phyloP scores from a whole-genome alignment of 2,329 filamentous ascomycete species.

The Podosphaera xanthii region DNA sequence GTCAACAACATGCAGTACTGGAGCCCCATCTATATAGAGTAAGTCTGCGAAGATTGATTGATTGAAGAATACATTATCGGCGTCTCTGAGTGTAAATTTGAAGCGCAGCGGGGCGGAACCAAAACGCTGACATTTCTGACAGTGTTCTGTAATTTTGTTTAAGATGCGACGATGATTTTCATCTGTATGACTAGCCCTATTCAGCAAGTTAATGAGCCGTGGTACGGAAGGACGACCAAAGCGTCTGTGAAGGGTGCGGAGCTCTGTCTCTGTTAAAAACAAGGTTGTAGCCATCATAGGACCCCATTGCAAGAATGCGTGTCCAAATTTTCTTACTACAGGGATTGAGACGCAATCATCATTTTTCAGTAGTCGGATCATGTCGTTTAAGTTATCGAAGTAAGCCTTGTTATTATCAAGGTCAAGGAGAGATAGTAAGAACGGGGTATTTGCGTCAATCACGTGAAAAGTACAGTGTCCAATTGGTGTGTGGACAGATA shows the following conservation, averaged over 20 bases:
- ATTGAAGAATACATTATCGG: slow-evolving; percentile 1
- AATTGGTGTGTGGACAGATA: background rate
- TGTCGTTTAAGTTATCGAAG: background rate
- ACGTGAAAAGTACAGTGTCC: background rate
- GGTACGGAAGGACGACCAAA: background rate
- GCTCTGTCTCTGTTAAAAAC: background rate
- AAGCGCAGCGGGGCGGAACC: background rate
- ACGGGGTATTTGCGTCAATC: background rate
- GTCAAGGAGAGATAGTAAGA: background rate
- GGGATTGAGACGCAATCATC: background rate
- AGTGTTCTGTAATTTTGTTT: background rate
- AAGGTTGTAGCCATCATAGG: background rate
- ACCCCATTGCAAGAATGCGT: background rate
- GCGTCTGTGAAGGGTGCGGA: background rate
- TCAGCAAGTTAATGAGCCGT: background rate
- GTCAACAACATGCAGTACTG: slow-evolving; percentile 1
- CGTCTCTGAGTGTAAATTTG: slow-evolving; percentile 1
- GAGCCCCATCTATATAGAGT: background rate
- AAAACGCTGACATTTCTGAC: background rate
- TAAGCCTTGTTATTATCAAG: background rate
- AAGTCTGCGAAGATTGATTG: slow-evolving; percentile 2
- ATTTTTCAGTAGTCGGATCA: background rate
- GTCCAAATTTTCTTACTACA: background rate
- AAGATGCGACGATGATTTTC: background rate
- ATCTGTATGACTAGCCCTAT: background rate